phyloP scores from a whole-genome alignment of 495 filamentous ascomycete genomes.

The Neurospora cerealis region DNA sequence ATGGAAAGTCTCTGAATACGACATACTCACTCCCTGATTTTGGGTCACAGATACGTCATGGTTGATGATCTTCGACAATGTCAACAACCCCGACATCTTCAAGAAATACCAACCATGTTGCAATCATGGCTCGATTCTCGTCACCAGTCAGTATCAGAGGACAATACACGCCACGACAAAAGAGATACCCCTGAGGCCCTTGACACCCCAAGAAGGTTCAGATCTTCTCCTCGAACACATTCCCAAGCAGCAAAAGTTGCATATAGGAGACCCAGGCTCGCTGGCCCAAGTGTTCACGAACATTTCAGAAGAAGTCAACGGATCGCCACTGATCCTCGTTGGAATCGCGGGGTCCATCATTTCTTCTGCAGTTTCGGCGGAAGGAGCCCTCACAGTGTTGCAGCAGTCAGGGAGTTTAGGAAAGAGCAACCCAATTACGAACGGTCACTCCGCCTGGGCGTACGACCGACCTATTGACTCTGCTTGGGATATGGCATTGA shows the following conservation, averaged over 20 bases:
- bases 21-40: neutral
- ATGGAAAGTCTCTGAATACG: neutral
- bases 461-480: neutral
- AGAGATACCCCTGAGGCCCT: neutral
- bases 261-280: neutral
- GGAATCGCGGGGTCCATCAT: neutral
- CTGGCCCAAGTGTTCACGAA: neutral
- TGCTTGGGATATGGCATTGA: neutral
- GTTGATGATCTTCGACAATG: neutral
- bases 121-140: neutral
- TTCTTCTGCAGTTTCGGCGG: neutral
- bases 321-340: neutral
- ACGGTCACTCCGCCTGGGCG: neutral
- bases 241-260: neutral
- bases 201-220: neutral
- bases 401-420: neutral
- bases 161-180: neutral
- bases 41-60: neutral
- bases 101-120: neutral
- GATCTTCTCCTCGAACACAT: neutral
- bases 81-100: neutral
- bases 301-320: neutral
- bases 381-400: neutral
- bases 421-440: neutral
- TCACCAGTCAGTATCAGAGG: neutral